Conservation (phyloP, 371 early-diverging fungal genomes). For the Fennellomyces sp. region DNA sequence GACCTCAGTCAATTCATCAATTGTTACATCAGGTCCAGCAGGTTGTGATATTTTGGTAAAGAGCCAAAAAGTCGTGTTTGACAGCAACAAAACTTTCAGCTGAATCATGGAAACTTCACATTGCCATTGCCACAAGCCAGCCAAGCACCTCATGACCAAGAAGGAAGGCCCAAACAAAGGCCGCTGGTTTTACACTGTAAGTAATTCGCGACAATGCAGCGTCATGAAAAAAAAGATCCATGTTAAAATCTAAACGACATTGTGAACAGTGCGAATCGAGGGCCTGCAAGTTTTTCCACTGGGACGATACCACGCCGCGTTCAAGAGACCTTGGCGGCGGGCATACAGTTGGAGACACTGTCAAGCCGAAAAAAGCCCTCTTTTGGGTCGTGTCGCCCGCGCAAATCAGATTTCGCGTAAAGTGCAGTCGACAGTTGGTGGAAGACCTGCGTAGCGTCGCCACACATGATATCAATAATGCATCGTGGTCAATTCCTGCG, state of each 20-base stretch:
- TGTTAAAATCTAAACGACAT: background rate
- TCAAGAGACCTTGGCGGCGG: conserved; percentile 7
- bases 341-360: background rate
- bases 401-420: conserved; percentile 17
- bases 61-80: too few relatives aligned
- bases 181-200: conserved; percentile 43
- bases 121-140: conserved; percentile 67
- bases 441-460: conserved; percentile 24
- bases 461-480: conserved; percentile 7
- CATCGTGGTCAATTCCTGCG: conserved; percentile 31
- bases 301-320: conserved; percentile 29
- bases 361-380: background rate
- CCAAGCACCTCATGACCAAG: conserved; percentile 82
- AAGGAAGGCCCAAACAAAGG: conserved; percentile 39
- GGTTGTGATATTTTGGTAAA: too few relatives aligned
- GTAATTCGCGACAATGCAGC: background rate
- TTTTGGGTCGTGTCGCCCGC: background rate
- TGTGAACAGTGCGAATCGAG: conserved; percentile 31
- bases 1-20: too few relatives aligned
- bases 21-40: too few relatives aligned
- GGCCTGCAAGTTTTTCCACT: conserved; percentile 29
- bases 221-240: too few relatives aligned
- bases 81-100: too few relatives aligned
- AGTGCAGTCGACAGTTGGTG: conserved; percentile 21
- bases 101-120: too few relatives aligned